A percentile compares a stretch with the other conserved stretches of the same genome.
phyloP scores from a whole-genome alignment of 1,284 basidiomycete species.

The Austropuccinia psidii region DNA sequence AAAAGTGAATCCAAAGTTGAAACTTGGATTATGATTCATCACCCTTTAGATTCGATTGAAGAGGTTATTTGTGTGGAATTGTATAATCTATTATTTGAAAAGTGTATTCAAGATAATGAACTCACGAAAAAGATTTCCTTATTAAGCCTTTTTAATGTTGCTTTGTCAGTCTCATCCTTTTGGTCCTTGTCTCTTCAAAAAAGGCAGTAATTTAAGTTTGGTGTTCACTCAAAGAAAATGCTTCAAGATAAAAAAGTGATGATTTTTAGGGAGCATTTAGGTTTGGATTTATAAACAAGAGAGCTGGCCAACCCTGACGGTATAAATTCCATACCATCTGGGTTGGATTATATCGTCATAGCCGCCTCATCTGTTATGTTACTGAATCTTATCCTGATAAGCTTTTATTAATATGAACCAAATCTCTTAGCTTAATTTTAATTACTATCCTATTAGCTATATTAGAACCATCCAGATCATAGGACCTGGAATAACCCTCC shows the following conservation, averaged over 20 bases:
- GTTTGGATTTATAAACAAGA: background rate
- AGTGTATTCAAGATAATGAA: background rate
- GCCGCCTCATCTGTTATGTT: background rate
- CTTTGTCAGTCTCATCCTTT: background rate
- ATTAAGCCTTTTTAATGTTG: background rate
- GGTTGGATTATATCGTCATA: background rate
- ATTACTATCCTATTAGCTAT: background rate
- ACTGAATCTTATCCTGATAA: too few relatives aligned
- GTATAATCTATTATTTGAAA: background rate
- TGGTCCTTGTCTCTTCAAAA: background rate
- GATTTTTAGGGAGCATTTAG: background rate
- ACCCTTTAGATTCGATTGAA: background rate
- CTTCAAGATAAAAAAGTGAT: too few relatives aligned
- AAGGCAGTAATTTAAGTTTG: too few relatives aligned
- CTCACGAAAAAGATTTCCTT: background rate
- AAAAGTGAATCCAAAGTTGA: background rate
- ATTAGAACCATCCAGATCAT: too few relatives aligned
- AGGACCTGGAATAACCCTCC: background rate
- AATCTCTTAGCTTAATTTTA: too few relatives aligned
- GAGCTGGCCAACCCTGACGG: background rate
- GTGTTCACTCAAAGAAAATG: background rate
- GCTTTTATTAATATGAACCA: too few relatives aligned
- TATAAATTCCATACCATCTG: background rate
- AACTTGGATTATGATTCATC: background rate
- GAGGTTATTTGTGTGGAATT: background rate